These are phyloP conservation scores for Durio zibethinus DNA, from an alignment of 345 rosid genomes.

Conservation along the genomic window DNA sequence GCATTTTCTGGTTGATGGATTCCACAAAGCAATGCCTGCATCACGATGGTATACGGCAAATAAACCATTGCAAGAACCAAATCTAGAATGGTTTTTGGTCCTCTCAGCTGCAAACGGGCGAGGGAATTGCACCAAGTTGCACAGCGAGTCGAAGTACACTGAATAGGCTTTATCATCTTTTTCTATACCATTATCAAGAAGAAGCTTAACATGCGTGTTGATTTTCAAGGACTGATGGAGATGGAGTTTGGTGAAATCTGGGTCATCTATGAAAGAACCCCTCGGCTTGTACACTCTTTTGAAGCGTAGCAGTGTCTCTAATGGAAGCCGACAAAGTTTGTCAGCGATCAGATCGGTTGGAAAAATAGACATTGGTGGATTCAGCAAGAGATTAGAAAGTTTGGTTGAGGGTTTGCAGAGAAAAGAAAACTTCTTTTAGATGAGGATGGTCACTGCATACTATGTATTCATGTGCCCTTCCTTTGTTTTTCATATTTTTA, in stretches of 20 bases:
- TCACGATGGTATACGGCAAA: conserved; percentile 2
- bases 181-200: background rate
- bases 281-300: conserved; percentile 5
- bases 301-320: conserved; percentile 1
- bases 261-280: background rate
- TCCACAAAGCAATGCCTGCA: conserved; percentile 10
- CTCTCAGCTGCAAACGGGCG: background rate
- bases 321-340: background rate
- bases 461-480: too few species aligned
- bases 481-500: too few species aligned
- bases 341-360: background rate
- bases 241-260: background rate
- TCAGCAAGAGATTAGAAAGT: background rate
- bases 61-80: conserved; percentile 5
- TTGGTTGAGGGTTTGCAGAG: background rate
- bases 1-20: conserved; percentile 1
- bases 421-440: background rate
- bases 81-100: background rate
- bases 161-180: background rate
- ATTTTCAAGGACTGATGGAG: conserved; percentile 4
- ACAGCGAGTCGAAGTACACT: background rate
- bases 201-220: background rate
- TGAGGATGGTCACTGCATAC: background rate
- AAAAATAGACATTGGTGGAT: background rate
- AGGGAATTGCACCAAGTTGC: background rate